phyloP scores from a whole-genome alignment of 176 grass and related monocot genomes.

The Lolium multiflorum region DNA sequence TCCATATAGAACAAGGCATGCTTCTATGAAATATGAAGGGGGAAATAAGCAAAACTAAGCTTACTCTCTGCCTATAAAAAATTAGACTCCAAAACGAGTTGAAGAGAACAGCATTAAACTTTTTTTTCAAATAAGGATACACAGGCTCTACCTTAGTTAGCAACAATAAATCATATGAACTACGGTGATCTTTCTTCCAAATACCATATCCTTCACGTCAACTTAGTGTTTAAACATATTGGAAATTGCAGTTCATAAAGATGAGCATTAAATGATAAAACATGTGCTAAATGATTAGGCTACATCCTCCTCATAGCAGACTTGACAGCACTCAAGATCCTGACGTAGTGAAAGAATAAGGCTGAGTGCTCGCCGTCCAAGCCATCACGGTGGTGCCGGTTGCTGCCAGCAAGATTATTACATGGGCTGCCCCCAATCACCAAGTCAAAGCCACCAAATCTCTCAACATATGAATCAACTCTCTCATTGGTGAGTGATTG shows the following conservation, averaged over 20 bases:
- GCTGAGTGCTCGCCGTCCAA: slow-evolving; percentile 81
- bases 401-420: slow-evolving; percentile 89
- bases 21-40: slow-evolving; percentile 32
- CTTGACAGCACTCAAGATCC: slow-evolving; percentile 68
- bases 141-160: slow-evolving; percentile 14
- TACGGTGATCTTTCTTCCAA: neutral
- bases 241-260: neutral
- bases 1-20: neutral
- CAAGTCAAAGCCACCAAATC: slow-evolving; percentile 71
- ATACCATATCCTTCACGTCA: neutral
- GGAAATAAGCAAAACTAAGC: neutral
- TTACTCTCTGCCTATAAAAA: slow-evolving; percentile 60
- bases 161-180: slow-evolving; percentile 23
- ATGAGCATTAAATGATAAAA: slow-evolving; percentile 16
- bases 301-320: slow-evolving; percentile 49
- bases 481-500: slow-evolving; percentile 44
- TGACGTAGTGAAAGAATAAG: slow-evolving; percentile 75
- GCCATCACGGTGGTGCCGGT: slow-evolving; percentile 72
- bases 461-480: slow-evolving; percentile 41
- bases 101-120: neutral
- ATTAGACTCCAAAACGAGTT: neutral
- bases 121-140: slow-evolving; percentile 12
- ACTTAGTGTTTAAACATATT: slow-evolving; percentile 10
- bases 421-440: slow-evolving; percentile 89
- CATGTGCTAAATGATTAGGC: neutral